A percentile compares a stretch with the other conserved stretches of the same genome.
Conservation (phyloP, 2,329 filamentous ascomycete genomes). For the Ophiocordyceps unilateralis region DNA sequence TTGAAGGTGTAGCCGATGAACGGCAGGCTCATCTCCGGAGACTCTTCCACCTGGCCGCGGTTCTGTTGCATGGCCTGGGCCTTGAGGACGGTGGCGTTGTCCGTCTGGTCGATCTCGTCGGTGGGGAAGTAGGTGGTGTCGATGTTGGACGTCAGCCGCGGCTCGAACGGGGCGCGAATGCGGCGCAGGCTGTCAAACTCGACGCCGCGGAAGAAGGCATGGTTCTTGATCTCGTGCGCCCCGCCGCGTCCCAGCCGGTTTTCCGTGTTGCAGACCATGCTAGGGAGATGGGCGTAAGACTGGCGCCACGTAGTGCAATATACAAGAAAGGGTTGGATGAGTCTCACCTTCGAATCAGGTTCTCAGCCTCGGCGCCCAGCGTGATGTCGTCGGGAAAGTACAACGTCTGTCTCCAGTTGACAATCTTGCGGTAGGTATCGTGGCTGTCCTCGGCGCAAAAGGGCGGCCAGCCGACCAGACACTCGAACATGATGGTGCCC, state of each 20-base stretch:
- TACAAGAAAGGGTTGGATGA: slow-evolving; percentile 1
- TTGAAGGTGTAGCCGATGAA: slow-evolving; percentile 62
- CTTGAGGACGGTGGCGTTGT: slow-evolving; percentile 74
- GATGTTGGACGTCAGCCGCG: slow-evolving; percentile 78
- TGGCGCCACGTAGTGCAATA: no score
- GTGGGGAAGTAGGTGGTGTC: slow-evolving; percentile 98
- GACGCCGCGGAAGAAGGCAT: slow-evolving; percentile 93
- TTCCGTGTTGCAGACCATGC: slow-evolving; percentile 85
- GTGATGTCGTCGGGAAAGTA: slow-evolving; percentile 95
- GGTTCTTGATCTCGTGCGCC: slow-evolving; percentile 80
- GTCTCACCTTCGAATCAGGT: slow-evolving; percentile 72
- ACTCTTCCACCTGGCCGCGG: slow-evolving; percentile 51
- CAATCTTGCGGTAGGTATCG: slow-evolving; percentile 97
- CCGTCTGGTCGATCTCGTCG: slow-evolving; percentile 93
- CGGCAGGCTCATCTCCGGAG: slow-evolving; percentile 86
- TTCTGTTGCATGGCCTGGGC: slow-evolving; percentile 62
- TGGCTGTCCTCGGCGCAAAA: slow-evolving; percentile 97
- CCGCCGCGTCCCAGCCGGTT: slow-evolving; percentile 78
- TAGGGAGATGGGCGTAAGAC: slow-evolving; percentile 17
- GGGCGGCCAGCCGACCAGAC: slow-evolving; percentile 92
- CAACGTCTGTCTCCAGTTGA: slow-evolving; percentile 90
- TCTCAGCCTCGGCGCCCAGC: slow-evolving; percentile 74
- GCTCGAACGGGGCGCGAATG: slow-evolving; percentile 92
- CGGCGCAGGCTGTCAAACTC: slow-evolving; percentile 84
- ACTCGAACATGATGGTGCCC: slow-evolving; percentile 99